Evolutionary conservation across 192 early-diverging fungal genomes (phyloP).

Genomic region (Backusella morwellensis): DNA sequence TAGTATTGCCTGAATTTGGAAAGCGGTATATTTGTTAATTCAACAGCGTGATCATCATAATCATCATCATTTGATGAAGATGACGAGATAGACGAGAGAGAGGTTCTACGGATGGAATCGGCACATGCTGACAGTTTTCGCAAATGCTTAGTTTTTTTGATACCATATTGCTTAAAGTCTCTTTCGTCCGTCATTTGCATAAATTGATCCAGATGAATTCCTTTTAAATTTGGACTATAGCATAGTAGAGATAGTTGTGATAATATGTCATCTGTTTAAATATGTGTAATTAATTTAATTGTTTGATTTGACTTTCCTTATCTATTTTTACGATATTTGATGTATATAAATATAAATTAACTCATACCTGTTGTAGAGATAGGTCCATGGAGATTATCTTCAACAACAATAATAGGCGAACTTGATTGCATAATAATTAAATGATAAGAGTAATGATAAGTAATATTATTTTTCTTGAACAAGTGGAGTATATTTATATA

Average conservation of each 20-base stretch:
- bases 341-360: background rate
- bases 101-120: conserved; percentile 6
- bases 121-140: background rate
- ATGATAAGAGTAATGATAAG: background rate
- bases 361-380: background rate
- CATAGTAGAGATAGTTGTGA: background rate
- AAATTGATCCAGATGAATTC: background rate
- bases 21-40: background rate
- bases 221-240: conserved; percentile 6
- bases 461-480: background rate
- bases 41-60: background rate
- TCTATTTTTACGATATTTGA: background rate
- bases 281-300: background rate
- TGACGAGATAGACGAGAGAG: conserved; percentile 4
- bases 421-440: background rate
- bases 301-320: background rate
- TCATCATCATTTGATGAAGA: background rate
- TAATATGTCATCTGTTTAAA: conserved; percentile 7
- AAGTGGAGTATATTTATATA: background rate
- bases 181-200: conserved; percentile 11
- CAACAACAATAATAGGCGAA: conserved; percentile 7
- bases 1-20: background rate
- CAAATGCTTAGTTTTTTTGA: background rate
- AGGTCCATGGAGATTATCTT: background rate
- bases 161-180: background rate